Conservation (phyloP, 192 early-diverging fungal species). For the Neocallimastix lanati region DNA sequence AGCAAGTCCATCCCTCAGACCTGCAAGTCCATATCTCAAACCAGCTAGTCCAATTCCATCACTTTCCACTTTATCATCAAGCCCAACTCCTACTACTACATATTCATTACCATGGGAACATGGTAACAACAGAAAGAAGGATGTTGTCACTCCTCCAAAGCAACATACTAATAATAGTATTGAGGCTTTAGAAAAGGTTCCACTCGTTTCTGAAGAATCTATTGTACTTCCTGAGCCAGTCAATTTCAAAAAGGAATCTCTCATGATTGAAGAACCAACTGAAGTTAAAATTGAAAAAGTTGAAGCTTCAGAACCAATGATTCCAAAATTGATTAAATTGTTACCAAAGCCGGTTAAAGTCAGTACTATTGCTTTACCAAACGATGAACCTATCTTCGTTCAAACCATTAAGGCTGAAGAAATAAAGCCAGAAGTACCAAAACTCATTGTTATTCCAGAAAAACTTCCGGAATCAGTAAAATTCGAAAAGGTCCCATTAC, state of each 20-base stretch:
- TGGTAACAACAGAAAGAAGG: background rate
- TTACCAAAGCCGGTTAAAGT: background rate
- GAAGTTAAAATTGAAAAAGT: background rate
- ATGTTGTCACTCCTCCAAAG: background rate
- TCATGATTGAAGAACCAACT: background rate
- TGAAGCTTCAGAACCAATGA: background rate
- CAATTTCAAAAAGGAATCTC: background rate
- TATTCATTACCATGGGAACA: background rate
- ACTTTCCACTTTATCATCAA: background rate
- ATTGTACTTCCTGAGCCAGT: background rate
- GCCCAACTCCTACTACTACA: background rate
- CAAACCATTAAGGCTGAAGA: background rate
- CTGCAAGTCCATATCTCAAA: background rate
- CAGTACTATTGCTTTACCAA: background rate
- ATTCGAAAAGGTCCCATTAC: background rate
- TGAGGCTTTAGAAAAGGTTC: background rate
- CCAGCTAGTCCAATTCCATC: too few species aligned
- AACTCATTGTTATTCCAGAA: background rate
- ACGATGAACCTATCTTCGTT: background rate
- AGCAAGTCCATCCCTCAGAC: too few species aligned
- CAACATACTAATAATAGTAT: background rate
- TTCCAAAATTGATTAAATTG: background rate
- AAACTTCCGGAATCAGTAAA: background rate
- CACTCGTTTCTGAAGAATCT: background rate
- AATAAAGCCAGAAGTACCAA: background rate